phyloP scores from a whole-genome alignment of 345 rosid genomes.

The Linum usitatissimum region DNA sequence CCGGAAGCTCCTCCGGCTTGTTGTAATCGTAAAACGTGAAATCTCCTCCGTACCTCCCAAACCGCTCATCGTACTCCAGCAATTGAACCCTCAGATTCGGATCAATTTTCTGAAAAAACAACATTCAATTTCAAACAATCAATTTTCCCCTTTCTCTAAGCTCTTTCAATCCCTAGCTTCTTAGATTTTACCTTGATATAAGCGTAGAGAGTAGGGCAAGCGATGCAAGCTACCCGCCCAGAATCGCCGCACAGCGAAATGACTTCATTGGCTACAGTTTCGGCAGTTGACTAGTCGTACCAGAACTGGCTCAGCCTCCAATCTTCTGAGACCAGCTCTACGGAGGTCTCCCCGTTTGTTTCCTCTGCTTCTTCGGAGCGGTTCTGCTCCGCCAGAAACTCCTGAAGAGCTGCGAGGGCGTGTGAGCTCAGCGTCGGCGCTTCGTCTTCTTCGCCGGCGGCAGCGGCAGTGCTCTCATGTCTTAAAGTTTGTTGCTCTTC shows the following conservation, averaged over 20 bases:
- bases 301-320: constrained; percentile 98
- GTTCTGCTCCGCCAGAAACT: constrained; percentile 52
- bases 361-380: no score
- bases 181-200: constrained; percentile 51
- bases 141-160: background rate
- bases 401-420: constrained; percentile 61
- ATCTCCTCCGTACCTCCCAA: constrained; percentile 60
- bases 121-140: background rate
- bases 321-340: constrained; percentile 58
- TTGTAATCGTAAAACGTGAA: constrained; percentile 77
- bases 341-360: constrained; percentile 17
- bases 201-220: constrained; percentile 85
- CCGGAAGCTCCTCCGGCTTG: constrained; percentile 53
- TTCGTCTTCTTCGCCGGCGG: constrained; percentile 37
- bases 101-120: constrained; percentile 37
- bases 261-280: constrained; percentile 60
- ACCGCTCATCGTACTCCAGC: constrained; percentile 71
- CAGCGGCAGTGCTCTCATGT: background rate
- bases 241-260: constrained; percentile 20
- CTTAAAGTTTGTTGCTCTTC: background rate
- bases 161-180: background rate
- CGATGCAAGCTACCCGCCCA: constrained; percentile 55
- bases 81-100: constrained; percentile 44
- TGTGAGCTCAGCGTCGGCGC: constrained; percentile 61
- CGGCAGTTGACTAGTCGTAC: constrained; percentile 82